These are phyloP conservation scores for Scheffersomyces titani DNA, from an alignment of 1,139 yeast species.

Conservation along the genomic window DNA sequence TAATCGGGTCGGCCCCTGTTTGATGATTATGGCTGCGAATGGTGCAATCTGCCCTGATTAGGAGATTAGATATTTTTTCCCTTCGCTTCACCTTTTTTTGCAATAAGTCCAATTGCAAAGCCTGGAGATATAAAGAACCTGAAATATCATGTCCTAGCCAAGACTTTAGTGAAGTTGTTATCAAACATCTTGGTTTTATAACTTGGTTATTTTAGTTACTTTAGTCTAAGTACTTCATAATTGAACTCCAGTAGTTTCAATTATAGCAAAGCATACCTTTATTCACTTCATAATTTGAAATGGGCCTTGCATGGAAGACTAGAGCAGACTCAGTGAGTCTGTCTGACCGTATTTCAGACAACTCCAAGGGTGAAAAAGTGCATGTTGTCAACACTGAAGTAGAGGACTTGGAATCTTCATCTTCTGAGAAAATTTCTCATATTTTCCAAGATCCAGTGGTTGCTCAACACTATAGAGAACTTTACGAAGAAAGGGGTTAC, in stretches of 20 bases:
- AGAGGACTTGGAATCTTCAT: slow-evolving; percentile 3
- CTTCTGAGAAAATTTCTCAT: slow-evolving; percentile 11
- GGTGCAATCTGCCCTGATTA: neutral
- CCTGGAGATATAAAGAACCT: neutral
- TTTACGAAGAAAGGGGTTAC: slow-evolving; percentile 32
- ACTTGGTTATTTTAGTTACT: too few species aligned
- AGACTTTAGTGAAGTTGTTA: neutral
- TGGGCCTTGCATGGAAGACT: neutral
- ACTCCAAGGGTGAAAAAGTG: neutral
- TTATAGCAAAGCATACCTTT: neutral
- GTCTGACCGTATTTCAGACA: neutral
- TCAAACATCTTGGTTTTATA: neutral
- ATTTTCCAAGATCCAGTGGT: slow-evolving; percentile 32
- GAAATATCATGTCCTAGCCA: neutral
- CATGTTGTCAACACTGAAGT: neutral
- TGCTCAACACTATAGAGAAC: slow-evolving; percentile 26
- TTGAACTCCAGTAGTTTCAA: too few species aligned
- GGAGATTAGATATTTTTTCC: neutral
- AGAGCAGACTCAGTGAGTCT: neutral
- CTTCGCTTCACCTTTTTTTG: neutral
- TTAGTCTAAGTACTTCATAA: too few species aligned
- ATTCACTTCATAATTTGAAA: neutral
- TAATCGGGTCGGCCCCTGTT: neutral
- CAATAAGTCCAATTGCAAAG: neutral
- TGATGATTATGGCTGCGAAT: slow-evolving; percentile 1